A percentile compares a stretch with the other conserved stretches of the same genome.
These are phyloP conservation scores for Monilinia laxa DNA, from an alignment of 2,329 filamentous ascomycete genomes.

Conservation along the genomic window DNA sequence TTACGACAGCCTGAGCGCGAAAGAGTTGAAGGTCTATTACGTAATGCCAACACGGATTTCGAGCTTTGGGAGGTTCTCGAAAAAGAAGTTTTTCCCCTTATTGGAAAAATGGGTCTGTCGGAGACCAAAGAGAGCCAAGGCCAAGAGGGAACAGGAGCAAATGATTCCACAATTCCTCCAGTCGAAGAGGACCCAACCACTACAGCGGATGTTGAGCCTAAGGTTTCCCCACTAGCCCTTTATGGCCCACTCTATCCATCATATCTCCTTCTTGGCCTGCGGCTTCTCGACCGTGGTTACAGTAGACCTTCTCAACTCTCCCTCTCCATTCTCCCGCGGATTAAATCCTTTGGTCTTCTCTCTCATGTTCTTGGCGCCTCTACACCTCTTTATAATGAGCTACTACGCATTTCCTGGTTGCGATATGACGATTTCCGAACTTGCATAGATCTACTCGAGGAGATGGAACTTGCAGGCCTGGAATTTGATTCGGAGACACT, in stretches of 20 bases:
- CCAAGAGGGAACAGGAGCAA: not conserved
- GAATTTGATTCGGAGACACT: conserved; percentile 39
- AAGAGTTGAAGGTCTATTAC: conserved; percentile 56
- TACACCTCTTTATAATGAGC: conserved; percentile 66
- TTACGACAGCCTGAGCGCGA: conserved; percentile 47
- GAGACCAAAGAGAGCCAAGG: conserved; percentile 28
- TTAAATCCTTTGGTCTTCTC: conserved; percentile 66
- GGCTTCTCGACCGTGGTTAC: conserved; percentile 58
- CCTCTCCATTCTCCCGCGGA: conserved; percentile 61
- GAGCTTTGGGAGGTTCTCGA: conserved; percentile 68
- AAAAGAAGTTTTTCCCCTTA: conserved; percentile 62
- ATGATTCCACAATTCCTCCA: not conserved
- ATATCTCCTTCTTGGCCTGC: conserved; percentile 57
- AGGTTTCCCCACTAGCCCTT: conserved; percentile 46
- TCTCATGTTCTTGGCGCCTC: conserved; percentile 72
- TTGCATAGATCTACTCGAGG: conserved; percentile 33
- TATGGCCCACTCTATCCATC: conserved; percentile 65
- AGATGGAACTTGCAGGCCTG: conserved; percentile 40
- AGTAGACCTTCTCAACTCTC: conserved; percentile 56
- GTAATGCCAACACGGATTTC: conserved; percentile 56
- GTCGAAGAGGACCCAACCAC: not conserved
- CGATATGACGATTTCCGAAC: conserved; percentile 53
- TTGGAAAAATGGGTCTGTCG: conserved; percentile 55
- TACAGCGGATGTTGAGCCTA: not conserved
- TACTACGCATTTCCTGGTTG: conserved; percentile 61